A percentile compares a stretch with the other conserved stretches of the same genome.
Evolutionary conservation across 306 rosid genomes (phyloP).

Genomic region (Citrullus colocynthis): DNA sequence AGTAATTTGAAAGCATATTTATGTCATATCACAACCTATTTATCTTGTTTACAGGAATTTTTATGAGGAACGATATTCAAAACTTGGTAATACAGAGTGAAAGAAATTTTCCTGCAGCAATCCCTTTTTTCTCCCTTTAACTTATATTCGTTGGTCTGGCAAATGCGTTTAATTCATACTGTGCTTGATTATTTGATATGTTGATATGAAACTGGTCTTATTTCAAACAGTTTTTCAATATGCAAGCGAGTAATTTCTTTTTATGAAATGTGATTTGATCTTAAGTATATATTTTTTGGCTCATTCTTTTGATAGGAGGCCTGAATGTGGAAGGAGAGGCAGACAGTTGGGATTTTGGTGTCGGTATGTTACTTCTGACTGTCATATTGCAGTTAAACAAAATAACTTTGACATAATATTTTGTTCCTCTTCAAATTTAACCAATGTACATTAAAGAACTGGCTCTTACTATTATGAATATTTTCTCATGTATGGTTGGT

Average conservation of each 20-base stretch:
- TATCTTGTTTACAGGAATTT: background rate
- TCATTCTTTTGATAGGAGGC: conserved; percentile 44
- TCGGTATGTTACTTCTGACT: conserved; percentile 38
- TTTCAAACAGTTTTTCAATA: background rate
- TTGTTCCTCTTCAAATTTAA: background rate
- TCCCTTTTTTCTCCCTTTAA: background rate
- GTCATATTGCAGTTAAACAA: background rate
- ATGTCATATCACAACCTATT: background rate
- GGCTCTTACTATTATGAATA: background rate
- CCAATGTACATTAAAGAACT: background rate
- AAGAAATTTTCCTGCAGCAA: background rate
- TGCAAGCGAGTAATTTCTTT: background rate
- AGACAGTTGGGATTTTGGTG: conserved; percentile 90
- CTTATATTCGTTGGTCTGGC: background rate
- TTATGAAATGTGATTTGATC: background rate
- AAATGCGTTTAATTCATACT: background rate
- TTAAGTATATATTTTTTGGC: background rate
- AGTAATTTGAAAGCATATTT: background rate
- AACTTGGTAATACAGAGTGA: background rate
- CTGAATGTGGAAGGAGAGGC: conserved; percentile 96
- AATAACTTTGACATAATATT: background rate
- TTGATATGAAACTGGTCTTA: background rate
- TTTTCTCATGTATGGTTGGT: background rate
- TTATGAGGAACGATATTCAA: background rate
- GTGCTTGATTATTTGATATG: background rate